Evolutionary conservation across 306 rosid species (phyloP).

Genomic region (Vigna reflexopilosa): DNA sequence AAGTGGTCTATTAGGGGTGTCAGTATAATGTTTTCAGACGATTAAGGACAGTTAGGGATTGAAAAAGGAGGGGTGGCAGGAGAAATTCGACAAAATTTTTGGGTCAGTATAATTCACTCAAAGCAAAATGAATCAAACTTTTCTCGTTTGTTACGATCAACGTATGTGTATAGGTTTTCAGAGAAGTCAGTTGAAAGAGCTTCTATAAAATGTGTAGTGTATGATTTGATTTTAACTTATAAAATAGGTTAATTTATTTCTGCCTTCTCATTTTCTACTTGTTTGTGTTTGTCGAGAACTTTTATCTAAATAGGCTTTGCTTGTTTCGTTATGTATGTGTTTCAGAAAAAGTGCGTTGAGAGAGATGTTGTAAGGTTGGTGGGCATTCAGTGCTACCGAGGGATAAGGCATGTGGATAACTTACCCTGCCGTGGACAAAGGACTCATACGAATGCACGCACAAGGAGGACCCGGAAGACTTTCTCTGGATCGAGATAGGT

Average conservation of each 20-base stretch:
- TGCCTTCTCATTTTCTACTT: neutral
- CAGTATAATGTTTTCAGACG: neutral
- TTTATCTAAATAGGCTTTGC: neutral
- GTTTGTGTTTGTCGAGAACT: neutral
- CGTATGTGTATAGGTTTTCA: neutral
- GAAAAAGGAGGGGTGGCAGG: neutral
- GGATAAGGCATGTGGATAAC: conserved; percentile 60
- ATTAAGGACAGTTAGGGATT: neutral
- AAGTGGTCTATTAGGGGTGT: neutral
- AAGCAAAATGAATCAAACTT: neutral
- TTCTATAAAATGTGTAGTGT: neutral
- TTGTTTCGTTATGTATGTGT: conserved; percentile 19
- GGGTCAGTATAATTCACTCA: neutral
- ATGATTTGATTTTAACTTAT: neutral
- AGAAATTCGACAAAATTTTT: too few species aligned
- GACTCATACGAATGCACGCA: conserved; percentile 70
- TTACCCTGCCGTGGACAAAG: conserved; percentile 75
- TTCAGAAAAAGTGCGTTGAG: conserved; percentile 56
- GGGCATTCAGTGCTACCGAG: conserved; percentile 64
- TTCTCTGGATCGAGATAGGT: conserved; percentile 42
- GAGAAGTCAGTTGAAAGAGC: neutral
- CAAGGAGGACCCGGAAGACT: conserved; percentile 56
- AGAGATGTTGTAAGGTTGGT: conserved; percentile 61
- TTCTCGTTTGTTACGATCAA: neutral
- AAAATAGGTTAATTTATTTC: neutral